Base-by-base conservation (phyloP, 208 protist genomes). In the Crithidia acanthocephali region DNA sequence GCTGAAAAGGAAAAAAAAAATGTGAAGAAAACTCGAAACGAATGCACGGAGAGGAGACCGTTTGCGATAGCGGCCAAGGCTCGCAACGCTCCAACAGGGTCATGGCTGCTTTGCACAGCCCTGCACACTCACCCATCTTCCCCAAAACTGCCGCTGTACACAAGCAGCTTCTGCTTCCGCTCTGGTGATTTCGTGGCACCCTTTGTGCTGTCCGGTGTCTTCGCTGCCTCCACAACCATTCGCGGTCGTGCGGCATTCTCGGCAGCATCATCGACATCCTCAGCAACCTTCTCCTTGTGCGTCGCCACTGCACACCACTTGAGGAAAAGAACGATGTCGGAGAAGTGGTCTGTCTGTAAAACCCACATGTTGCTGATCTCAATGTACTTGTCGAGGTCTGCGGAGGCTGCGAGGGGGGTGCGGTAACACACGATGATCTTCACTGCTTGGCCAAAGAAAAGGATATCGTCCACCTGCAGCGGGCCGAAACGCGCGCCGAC, bases 381-480 rank as follows among this genome's bases (percentile, higher is more conserved):
- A 27, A 97, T 76, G 72, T 86, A 88, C 35, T 74, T 62, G 71
- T 95, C 90, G 47, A 97, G 65, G 7, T 97, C 86, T 13, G 61
- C 66, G 25, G 84, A 88, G 32, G 66, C 71, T 4, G 68, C 72
- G 18, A 82, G 27, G 44, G 92, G 92, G 18, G 87, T 90, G 47
- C 92, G 87, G 56, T 86, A 97, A 74, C 90, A 97, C 42, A 97
- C 60, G 30, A 87, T 70, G 42, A 95, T 70, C 65, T 94, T 93
- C 32, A 90, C 84, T 23, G 84, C 67, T 13, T 87, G 71, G 20
- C 74, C 72, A 78, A 97, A 93, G 80, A 87, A 94, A 27, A 84
- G 62, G 67, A 94, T 79, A 48, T 97, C 90, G 35, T 92, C 86
- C 15, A 83, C 65, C 30, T 68, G 51, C 60, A 95, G 67, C 42